These are phyloP conservation scores for Epichloe amarillans DNA, from an alignment of 2,329 filamentous ascomycete genomes.

Conservation along the genomic window DNA sequence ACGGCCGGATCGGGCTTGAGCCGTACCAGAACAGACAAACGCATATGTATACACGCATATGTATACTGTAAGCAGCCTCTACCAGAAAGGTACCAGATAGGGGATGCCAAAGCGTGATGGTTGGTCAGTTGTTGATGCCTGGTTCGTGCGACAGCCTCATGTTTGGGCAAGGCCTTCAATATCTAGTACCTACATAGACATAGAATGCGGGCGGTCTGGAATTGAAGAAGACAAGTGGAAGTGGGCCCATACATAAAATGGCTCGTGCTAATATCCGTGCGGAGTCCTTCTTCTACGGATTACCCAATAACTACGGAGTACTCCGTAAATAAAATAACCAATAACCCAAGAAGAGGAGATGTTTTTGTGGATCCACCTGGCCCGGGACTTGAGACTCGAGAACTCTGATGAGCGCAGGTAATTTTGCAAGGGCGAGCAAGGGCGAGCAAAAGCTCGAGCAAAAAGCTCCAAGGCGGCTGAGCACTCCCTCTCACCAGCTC, in stretches of 20 bases:
- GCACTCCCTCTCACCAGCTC: neutral
- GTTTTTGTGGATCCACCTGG: neutral
- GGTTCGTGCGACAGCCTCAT: neutral
- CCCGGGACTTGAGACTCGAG: no score
- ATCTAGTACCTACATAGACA: no score
- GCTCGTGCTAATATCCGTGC: no score
- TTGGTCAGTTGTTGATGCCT: no score
- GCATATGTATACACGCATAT: no score
- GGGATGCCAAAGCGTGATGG: neutral
- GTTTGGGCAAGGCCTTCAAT: no score
- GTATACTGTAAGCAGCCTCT: neutral
- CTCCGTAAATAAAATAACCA: no score
- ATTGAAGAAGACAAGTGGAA: neutral
- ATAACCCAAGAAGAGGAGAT: neutral
- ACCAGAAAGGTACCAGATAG: neutral
- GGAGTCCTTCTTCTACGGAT: no score
- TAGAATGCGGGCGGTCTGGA: neutral
- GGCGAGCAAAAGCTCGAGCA: neutral
- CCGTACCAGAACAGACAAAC: no score
- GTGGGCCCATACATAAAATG: neutral
- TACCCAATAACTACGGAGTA: no score
- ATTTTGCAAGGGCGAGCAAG: constrained; percentile 1
- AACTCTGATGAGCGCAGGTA: neutral
- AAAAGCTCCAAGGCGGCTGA: neutral
- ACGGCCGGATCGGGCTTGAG: neutral